Evolutionary conservation across 495 filamentous ascomycete species (phyloP), one percentile per base, ranked within the genome.

Genomic region (Xylaria intraflava): DNA sequence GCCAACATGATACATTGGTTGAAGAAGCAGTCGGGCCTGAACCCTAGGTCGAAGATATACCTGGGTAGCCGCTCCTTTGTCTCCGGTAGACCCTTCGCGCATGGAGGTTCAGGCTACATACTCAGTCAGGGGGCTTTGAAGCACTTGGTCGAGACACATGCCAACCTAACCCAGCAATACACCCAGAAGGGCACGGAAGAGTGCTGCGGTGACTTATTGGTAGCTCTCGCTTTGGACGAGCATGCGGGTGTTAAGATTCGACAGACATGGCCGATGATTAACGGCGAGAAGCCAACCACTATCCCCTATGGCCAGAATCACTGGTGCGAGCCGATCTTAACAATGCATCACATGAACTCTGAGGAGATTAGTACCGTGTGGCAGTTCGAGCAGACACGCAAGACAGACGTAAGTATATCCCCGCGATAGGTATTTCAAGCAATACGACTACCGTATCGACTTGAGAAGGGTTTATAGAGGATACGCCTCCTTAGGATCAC

Each of bases 1-100:
- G 70, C 77, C 59, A 84, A 80, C 44, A 61, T 86, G 47, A 68
- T 84, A 27, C 70, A 67, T n/a, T 84, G 80, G 68, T 61, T 87
- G 24, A 61, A 51, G 19, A 66, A 68, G 24, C 51, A 66, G 27
- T 64, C 61, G 5, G 47, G 61, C 14, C 67, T 85, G 9, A 74
- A 83, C 53, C 67, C 74, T 10, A 51, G 65, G 7, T 55, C 71
- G 17, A 69, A 74, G 29, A 58, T 73, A 23, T 86, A 86, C 61
- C 69, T 85, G 24, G 83, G 82, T 0, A 69, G 69, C 36, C 65
- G 78, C 68, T 73, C 80, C 70, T 68, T 62, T 29, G 52, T 65
- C n/a, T 36, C 29, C 22, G 51, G 55, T 17, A 57, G 56, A 17
- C 68, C 65, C 5, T 79, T 80, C 38, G 76, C 70, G 6, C 75